phyloP scores from a whole-genome alignment of 768 basidiomycete genomes.

The Podaxis pistillaris region DNA sequence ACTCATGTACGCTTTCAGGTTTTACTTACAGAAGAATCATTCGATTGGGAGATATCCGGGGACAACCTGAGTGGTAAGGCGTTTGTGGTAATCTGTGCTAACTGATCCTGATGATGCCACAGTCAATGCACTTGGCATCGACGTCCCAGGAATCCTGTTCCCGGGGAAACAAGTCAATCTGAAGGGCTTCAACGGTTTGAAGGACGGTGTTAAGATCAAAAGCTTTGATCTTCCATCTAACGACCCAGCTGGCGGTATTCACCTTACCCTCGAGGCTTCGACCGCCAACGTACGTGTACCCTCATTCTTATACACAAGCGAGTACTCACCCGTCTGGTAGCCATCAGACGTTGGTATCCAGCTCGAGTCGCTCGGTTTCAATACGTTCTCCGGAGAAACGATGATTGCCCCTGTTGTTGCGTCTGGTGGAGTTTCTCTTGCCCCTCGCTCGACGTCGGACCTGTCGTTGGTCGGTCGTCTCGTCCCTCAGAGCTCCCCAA shows the following conservation, averaged over 20 bases:
- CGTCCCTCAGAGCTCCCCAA: conserved; percentile 52
- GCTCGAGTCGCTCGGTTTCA: conserved; percentile 59
- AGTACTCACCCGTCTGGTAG: conserved; percentile 26
- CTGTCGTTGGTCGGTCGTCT: conserved; percentile 62
- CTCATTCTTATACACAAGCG: neutral
- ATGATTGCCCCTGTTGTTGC: conserved; percentile 61
- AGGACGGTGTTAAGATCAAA: conserved; percentile 58
- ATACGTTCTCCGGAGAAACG: conserved; percentile 49
- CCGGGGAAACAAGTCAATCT: conserved; percentile 57
- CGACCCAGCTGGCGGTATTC: conserved; percentile 71
- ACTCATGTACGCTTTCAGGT: conserved; percentile 27
- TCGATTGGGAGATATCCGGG: conserved; percentile 68
- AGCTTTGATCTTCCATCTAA: conserved; percentile 70
- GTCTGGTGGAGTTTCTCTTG: conserved; percentile 47
- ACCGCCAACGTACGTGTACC: conserved; percentile 51
- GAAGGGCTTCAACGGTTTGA: conserved; percentile 69
- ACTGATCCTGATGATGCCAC: neutral
- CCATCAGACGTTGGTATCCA: conserved; percentile 76
- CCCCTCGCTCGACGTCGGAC: conserved; percentile 49
- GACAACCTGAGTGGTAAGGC: conserved; percentile 58
- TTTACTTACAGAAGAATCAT: conserved; percentile 61
- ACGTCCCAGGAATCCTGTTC: conserved; percentile 53
- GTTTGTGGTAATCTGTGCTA: neutral
- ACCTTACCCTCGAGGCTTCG: conserved; percentile 60
- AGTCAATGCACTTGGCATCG: conserved; percentile 63